Base-by-base conservation (phyloP, 495 filamentous ascomycete genomes). In the Tetracladium marchalianum region DNA sequence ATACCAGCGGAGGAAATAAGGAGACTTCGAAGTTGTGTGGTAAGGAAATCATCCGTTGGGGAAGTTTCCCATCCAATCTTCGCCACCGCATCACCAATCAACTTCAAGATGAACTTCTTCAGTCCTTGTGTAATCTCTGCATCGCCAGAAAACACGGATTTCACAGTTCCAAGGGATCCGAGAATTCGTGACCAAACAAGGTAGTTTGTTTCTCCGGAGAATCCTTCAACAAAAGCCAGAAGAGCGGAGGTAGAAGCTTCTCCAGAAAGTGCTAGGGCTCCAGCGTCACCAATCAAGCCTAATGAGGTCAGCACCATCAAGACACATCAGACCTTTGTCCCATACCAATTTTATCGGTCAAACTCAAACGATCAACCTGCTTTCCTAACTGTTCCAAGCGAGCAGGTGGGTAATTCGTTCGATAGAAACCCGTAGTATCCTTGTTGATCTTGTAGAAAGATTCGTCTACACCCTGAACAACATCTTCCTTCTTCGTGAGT, bases 161-260 rank as follows among this genome's bases (percentile, higher is more conserved):
- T 84, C 31, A 96, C 74, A 15, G 77, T 70, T 2, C 76, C 75
- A 51, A 96, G 76, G 32, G 87, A 79, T 11, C 80, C 71, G 32
- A 87, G 73, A 44, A 97, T 84, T 68, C 96, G 87, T 52, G 84
- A 84, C 92, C 92, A 97, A 16, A 97, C 92, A 24, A 96, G 82
- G 52, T 88, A 97, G 53, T 92, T 86, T 7, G 78, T 67, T 67
- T 98, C 92, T 36, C 69, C 74, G 59, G 81, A 77, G 62, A 98
- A 92, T 36, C 84, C 79, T 57, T 90, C 80, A 44, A 98, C 70
- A 4, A 98, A 75, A 42, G 81, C 87, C 13, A 98, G 68, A 43
- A 95, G 70, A 11, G 87, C 87, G 12, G 90, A 95, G 4, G 92
- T 95, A 62, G 82, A 88, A 64, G 95, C 87, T 62, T 92, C 95